These are phyloP conservation scores for Polysphondylium violaceum DNA, from an alignment of 78 protist genomes.

Conservation along the genomic window DNA sequence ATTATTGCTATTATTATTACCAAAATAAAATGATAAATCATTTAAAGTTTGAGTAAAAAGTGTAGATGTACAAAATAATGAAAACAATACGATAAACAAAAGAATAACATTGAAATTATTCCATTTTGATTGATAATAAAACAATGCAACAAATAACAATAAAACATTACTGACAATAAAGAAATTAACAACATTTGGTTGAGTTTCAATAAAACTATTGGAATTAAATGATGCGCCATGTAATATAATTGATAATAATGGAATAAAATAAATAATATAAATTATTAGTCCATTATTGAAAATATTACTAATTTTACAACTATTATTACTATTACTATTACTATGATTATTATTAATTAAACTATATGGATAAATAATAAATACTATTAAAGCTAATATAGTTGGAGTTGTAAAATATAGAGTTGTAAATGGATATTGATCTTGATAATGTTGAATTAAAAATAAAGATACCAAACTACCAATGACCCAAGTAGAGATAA, in stretches of 20 bases:
- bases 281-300: no score
- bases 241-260: constrained; percentile 9
- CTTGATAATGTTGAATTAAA: neutral
- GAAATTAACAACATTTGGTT: constrained; percentile 54
- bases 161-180: constrained; percentile 3
- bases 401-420: neutral
- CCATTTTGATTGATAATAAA: neutral
- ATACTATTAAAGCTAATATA: neutral
- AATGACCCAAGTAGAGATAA: neutral
- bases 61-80: constrained; percentile 22
- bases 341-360: no score
- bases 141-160: neutral
- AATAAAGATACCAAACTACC: neutral
- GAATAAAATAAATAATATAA: neutral
- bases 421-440: neutral
- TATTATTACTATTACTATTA: no score
- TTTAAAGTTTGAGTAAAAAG: no score
- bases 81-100: neutral
- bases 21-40: no score
- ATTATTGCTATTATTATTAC: no score
- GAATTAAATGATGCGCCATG: constrained; percentile 51
- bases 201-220: constrained; percentile 79
- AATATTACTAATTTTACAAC: no score
- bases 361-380: no score
- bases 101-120: neutral